Evolutionary conservation across 306 rosid genomes (phyloP).

Genomic region (cucumber (Cucumis sativus)): Cucumber_9930_V3 NC_026661.2:2860001-2860500

Average conservation of each 20-base stretch:
- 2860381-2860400: background rate
- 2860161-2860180: background rate
- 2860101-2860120: conserved; percentile 85
- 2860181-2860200: background rate
- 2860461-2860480: background rate
- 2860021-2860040: conserved; percentile 11
- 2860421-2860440: background rate
- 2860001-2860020: background rate
- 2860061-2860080: conserved; percentile 93
- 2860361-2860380: background rate
- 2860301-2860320: too few species aligned
- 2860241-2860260: background rate
- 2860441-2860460: background rate
- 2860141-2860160: conserved; percentile 55
- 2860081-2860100: conserved; percentile 81
- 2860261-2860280: background rate
- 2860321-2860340: background rate
- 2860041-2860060: conserved; percentile 97
- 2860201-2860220: background rate
- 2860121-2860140: conserved; percentile 93
- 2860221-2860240: background rate
- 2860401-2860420: background rate
- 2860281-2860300: background rate
- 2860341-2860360: background rate
- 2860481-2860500: background rate